Evolutionary conservation across 208 protist species (phyloP).

Genomic region (Wallacemonas collosoma): DNA sequence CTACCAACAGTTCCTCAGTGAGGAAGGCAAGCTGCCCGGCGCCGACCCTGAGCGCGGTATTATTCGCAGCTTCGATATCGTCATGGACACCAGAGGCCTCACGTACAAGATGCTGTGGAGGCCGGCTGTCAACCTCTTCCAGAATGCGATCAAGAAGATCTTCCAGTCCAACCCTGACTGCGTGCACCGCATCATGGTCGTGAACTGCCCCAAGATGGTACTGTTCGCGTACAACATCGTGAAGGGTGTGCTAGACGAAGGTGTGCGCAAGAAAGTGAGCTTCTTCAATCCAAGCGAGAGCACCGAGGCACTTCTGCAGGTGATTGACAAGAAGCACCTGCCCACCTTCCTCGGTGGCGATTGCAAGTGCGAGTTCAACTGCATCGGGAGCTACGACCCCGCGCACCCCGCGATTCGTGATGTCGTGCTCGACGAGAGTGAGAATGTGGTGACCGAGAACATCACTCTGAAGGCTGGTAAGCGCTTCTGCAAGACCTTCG

Average conservation of each 20-base stretch:
- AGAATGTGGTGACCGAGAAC: conserved; percentile 49
- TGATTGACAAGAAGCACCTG: conserved; percentile 54
- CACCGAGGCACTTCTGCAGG: conserved; percentile 35
- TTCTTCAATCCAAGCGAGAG: conserved; percentile 55
- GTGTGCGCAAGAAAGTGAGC: conserved; percentile 51
- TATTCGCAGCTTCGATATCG: conserved; percentile 45
- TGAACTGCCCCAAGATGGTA: conserved; percentile 72
- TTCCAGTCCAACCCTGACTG: conserved; percentile 54
- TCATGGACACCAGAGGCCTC: conserved; percentile 56
- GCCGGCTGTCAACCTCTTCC: conserved; percentile 56
- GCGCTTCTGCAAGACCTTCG: conserved; percentile 48
- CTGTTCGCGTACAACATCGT: conserved; percentile 63
- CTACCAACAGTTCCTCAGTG: conserved; percentile 25
- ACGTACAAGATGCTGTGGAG: conserved; percentile 67
- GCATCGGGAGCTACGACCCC: conserved; percentile 49
- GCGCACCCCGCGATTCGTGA: conserved; percentile 16
- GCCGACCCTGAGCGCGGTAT: conserved; percentile 34
- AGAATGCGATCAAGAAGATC: conserved; percentile 37
- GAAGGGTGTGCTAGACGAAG: conserved; percentile 44
- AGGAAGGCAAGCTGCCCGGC: conserved; percentile 25
- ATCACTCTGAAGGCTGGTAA: conserved; percentile 49
- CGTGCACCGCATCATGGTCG: conserved; percentile 57
- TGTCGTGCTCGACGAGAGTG: conserved; percentile 31
- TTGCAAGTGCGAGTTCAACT: conserved; percentile 57
- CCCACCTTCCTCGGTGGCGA: conserved; percentile 62